Evolutionary conservation across 148 eudicot species (phyloP).

Genomic region (Cornus controversa): DNA sequence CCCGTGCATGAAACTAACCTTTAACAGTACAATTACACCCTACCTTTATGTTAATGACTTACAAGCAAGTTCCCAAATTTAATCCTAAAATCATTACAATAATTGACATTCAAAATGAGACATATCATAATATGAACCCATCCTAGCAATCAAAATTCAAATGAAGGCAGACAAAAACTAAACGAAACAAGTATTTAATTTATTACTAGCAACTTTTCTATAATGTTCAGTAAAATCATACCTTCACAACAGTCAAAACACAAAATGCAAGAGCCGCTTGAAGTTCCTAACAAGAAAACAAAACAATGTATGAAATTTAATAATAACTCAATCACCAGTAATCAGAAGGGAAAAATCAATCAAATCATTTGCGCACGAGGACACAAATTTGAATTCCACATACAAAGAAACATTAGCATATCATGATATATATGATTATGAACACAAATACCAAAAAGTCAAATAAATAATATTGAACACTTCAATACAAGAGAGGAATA

Average conservation of each 20-base stretch:
- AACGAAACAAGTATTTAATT: no score
- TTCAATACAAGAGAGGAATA: background rate
- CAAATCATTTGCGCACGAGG: background rate
- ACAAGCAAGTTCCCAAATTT: background rate
- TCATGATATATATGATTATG: background rate
- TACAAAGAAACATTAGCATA: background rate
- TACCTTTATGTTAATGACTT: background rate
- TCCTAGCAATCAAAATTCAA: background rate
- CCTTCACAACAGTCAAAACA: conserved; percentile 68
- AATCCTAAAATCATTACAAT: background rate
- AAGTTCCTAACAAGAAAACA: conserved; percentile 56
- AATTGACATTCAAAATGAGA: background rate
- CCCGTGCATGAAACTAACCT: background rate
- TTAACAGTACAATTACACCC: background rate
- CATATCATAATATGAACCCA: background rate
- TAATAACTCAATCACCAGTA: background rate
- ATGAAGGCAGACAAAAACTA: background rate
- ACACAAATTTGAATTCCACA: background rate
- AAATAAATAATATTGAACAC: no score
- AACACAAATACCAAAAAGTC: background rate
- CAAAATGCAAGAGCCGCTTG: conserved; percentile 76
- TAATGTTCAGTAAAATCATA: conserved; percentile 10
- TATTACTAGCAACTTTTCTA: background rate
- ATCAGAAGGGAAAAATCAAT: background rate
- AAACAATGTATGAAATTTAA: background rate